Evolutionary conservation across 768 basidiomycete species (phyloP).

Genomic region (Agaricus sinodeliciosus): DNA sequence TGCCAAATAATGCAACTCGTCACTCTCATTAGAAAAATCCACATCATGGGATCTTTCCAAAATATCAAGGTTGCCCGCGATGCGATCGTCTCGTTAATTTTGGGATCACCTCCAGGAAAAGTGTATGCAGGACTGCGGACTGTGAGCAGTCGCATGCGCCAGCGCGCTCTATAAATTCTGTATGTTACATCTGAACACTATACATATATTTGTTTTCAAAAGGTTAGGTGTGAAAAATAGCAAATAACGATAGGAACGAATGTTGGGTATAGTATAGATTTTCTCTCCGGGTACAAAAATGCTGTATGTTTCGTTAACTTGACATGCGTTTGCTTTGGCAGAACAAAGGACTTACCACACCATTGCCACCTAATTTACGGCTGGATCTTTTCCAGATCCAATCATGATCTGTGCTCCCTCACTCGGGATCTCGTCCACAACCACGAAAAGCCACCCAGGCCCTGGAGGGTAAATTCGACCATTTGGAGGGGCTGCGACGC

Average conservation of each 20-base stretch:
- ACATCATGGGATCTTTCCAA: constrained; percentile 97
- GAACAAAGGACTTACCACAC: constrained; percentile 42
- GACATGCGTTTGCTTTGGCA: background rate
- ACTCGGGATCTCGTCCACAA: constrained; percentile 63
- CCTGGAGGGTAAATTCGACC: constrained; percentile 71
- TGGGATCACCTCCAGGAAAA: constrained; percentile 93
- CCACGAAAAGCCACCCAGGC: constrained; percentile 69
- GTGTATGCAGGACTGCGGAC: constrained; percentile 89
- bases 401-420: constrained; percentile 57
- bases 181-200: background rate
- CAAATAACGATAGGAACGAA: background rate
- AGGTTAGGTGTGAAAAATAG: too few species aligned
- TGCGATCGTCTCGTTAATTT: constrained; percentile 90
- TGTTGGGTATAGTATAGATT: background rate
- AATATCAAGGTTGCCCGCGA: constrained; percentile 98
- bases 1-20: background rate
- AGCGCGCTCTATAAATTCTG: constrained; percentile 64
- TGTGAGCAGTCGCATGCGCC: constrained; percentile 89
- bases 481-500: constrained; percentile 41
- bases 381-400: constrained; percentile 57
- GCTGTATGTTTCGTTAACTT: background rate
- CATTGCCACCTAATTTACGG: constrained; percentile 47
- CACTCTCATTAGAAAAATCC: constrained; percentile 69
- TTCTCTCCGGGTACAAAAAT: background rate
- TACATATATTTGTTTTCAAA: too few species aligned